Evolutionary conservation across 2,329 filamentous ascomycete species (phyloP).

Genomic region (Diaporthe capsici): DNA sequence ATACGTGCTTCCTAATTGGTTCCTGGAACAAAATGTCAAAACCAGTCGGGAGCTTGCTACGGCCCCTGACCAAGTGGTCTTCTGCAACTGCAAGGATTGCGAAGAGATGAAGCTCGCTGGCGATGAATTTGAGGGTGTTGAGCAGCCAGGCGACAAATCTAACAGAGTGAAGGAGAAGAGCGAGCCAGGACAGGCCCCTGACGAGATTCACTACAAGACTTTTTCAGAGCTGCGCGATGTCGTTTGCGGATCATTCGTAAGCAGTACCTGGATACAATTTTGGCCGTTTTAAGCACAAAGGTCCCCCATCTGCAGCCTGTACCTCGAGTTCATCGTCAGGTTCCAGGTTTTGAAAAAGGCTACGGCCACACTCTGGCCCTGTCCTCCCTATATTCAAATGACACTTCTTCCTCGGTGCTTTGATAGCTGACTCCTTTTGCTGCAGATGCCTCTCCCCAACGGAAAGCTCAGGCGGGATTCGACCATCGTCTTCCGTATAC

Average conservation of each 20-base stretch:
- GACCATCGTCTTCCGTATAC: neutral
- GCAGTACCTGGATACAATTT: too few relatives aligned
- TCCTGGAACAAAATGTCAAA: neutral
- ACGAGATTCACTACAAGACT: neutral
- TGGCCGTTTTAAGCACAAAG: too few relatives aligned
- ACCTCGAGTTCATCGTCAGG: too few relatives aligned
- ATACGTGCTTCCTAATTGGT: neutral
- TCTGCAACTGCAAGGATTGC: neutral
- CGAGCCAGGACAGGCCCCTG: neutral
- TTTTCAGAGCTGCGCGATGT: neutral
- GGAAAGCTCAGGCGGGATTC: neutral
- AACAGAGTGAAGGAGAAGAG: neutral
- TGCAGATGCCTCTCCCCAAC: neutral
- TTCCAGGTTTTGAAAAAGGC: too few relatives aligned
- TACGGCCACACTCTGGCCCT: too few relatives aligned
- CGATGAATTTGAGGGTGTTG: neutral
- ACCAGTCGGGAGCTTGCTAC: neutral
- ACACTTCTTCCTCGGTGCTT: too few relatives aligned
- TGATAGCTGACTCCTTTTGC: too few relatives aligned
- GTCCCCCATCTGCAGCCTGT: too few relatives aligned
- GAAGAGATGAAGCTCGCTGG: neutral
- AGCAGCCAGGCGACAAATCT: neutral
- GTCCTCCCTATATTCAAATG: too few relatives aligned
- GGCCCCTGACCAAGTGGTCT: neutral
- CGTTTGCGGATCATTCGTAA: neutral